A percentile compares a stretch with the other conserved stretches of the same genome.
phyloP scores from a whole-genome alignment of 345 rosid species.

The Gossypium anomalum region DNA sequence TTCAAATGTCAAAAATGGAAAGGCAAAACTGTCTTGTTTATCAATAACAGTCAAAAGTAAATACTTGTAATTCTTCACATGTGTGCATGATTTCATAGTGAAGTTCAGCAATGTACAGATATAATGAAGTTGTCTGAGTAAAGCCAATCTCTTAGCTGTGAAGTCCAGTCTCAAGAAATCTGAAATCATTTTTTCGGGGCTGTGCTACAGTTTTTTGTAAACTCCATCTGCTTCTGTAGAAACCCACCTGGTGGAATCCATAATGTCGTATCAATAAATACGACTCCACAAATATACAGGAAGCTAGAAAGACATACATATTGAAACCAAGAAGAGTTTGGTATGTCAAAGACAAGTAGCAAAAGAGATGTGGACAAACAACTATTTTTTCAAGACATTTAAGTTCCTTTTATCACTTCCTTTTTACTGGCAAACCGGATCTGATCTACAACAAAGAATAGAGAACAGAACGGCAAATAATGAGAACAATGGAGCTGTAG shows the following conservation, averaged over 20 bases:
- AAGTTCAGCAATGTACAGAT: background rate
- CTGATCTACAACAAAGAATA: background rate
- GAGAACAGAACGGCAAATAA: background rate
- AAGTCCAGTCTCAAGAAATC: background rate
- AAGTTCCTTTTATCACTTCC: background rate
- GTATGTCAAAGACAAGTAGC: background rate
- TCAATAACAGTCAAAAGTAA: background rate
- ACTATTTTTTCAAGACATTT: background rate
- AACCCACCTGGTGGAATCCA: slow-evolving; percentile 36
- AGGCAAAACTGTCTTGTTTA: background rate
- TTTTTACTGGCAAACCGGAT: background rate
- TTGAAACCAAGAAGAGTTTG: background rate
- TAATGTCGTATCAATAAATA: background rate
- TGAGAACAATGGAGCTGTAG: no score
- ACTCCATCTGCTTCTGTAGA: slow-evolving; percentile 34
- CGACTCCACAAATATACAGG: background rate
- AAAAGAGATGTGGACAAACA: background rate
- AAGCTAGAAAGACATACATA: background rate
- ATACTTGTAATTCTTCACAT: background rate
- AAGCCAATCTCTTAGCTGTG: background rate
- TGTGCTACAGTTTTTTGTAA: slow-evolving; percentile 23
- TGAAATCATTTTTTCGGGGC: slow-evolving; percentile 31
- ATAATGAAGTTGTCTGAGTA: background rate
- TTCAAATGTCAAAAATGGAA: background rate
- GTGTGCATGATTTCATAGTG: background rate